Evolutionary conservation across 2,329 filamentous ascomycete species (phyloP).

Genomic region (Cladosporium cucumerinum): DNA sequence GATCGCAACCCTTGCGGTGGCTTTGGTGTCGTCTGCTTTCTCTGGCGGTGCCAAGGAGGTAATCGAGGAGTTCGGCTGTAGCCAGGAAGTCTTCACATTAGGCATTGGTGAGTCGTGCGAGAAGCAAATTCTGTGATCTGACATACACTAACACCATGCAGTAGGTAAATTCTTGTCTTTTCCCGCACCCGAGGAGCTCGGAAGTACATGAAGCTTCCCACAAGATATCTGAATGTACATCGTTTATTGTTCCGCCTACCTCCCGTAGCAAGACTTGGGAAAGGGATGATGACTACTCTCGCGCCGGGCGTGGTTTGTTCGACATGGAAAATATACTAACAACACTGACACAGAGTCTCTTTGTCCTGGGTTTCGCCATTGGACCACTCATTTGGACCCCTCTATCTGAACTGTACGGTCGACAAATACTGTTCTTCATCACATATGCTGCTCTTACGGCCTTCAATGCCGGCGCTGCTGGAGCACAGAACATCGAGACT

Average conservation of each 20-base stretch:
- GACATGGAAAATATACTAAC: too few relatives aligned
- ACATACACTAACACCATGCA: background rate
- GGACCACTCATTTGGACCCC: slow-evolving; percentile 55
- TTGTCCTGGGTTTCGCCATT: slow-evolving; percentile 60
- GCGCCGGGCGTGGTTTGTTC: too few relatives aligned
- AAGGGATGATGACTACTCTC: too few relatives aligned
- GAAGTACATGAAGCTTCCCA: too few relatives aligned
- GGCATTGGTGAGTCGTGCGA: slow-evolving; percentile 45
- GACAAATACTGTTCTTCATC: slow-evolving; percentile 37
- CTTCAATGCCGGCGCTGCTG: slow-evolving; percentile 44
- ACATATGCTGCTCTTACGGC: slow-evolving; percentile 39
- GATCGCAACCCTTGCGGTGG: slow-evolving; percentile 63
- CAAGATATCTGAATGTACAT: too few relatives aligned
- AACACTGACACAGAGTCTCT: slow-evolving; percentile 57
- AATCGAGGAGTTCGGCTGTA: slow-evolving; percentile 53
- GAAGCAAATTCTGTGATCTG: background rate
- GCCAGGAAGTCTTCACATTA: slow-evolving; percentile 54
- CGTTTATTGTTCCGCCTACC: too few relatives aligned
- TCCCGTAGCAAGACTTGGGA: too few relatives aligned
- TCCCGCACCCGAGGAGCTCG: background rate
- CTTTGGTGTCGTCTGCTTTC: slow-evolving; percentile 69
- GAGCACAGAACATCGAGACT: slow-evolving; percentile 42
- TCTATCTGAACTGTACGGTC: slow-evolving; percentile 60
- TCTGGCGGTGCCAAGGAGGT: slow-evolving; percentile 57
- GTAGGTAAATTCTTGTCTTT: background rate